Percentiles rank a stretch among this genome's conserved stretches.
These are phyloP conservation scores for Chimonanthus salicifolius DNA, from an alignment of 164 flowering plant species.

Conservation along the genomic window DNA sequence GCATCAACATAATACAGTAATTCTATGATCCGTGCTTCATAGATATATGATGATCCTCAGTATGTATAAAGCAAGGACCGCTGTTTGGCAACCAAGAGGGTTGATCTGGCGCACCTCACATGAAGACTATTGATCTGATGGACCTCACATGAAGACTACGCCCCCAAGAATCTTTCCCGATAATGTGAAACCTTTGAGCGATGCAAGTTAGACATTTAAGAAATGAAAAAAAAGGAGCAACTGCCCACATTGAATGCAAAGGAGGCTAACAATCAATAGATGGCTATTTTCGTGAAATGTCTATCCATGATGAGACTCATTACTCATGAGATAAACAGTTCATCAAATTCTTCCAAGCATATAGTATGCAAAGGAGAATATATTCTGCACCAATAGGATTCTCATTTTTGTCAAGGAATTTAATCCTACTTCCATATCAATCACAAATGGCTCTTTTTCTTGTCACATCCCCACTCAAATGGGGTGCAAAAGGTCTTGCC, in stretches of 20 bases:
- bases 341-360: no score
- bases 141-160: not conserved
- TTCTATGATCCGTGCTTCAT: not conserved
- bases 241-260: not conserved
- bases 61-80: no score
- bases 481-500: no score
- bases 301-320: not conserved
- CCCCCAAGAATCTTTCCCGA: no score
- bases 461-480: no score
- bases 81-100: not conserved
- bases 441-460: no score
- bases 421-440: no score
- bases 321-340: no score
- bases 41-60: not conserved
- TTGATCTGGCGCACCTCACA: not conserved
- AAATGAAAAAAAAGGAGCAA: not conserved
- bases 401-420: no score
- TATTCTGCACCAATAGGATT: no score
- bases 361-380: no score
- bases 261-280: not conserved
- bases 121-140: not conserved
- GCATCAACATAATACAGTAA: not conserved
- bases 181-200: no score
- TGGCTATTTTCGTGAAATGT: not conserved
- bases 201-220: not conserved